Percentiles rank a stretch among this genome's conserved stretches.
phyloP scores from a whole-genome alignment of 148 eudicot genomes.

The Fallopia convolvulus region DNA sequence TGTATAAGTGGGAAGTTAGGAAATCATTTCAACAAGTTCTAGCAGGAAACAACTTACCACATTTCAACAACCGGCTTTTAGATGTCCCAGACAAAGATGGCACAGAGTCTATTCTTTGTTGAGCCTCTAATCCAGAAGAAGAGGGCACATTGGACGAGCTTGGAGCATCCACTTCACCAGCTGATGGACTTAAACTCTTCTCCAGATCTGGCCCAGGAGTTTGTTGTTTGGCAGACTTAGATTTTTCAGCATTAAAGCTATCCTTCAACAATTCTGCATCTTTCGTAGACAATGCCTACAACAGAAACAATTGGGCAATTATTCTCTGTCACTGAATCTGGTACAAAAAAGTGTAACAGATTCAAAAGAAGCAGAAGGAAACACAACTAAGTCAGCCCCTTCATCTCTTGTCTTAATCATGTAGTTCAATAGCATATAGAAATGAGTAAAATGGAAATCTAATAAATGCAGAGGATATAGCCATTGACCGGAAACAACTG shows the following conservation, averaged over 20 bases:
- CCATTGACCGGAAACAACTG: not conserved
- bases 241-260: constrained; percentile 41
- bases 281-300: constrained; percentile 57
- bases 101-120: constrained; percentile 38
- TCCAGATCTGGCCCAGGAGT: constrained; percentile 41
- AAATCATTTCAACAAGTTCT: not conserved
- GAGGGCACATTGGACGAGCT: constrained; percentile 34
- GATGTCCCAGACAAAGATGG: constrained; percentile 39
- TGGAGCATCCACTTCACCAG: constrained; percentile 44
- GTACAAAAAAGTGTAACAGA: not conserved
- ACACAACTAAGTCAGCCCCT: not conserved
- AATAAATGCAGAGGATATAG: not conserved
- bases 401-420: not conserved
- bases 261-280: constrained; percentile 68
- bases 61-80: constrained; percentile 50
- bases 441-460: not conserved
- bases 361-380: not conserved
- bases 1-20: not conserved
- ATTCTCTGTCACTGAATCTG: not conserved
- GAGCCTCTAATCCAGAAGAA: constrained; percentile 33
- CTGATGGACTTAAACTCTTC: constrained; percentile 19
- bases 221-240: constrained; percentile 37
- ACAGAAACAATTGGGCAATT: constrained; percentile 10
- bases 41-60: constrained; percentile 29
- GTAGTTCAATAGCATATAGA: constrained; percentile 2